Evolutionary conservation across 192 early-diverging fungal genomes (phyloP), one percentile per base, ranked within the genome.

Genomic region (Lobulomyces angularis): DNA sequence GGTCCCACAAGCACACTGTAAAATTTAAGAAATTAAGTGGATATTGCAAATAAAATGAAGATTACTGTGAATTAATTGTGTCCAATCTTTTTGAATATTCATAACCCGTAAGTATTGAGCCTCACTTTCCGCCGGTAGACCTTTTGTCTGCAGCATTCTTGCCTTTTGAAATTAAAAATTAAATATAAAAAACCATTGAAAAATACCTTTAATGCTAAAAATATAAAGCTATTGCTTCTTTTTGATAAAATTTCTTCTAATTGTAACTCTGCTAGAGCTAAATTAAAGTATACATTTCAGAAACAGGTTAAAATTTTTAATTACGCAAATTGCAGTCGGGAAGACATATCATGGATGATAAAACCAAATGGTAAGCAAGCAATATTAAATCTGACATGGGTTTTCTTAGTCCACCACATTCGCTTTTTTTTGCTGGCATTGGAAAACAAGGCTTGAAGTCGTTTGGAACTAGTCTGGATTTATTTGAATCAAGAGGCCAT

Each of bases 1-100:
- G 56, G 47, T 89, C 88, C 83, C 86, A 91, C 34, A 79, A 75
- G 44, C 79, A 82, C 24, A 86, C 69, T n/a, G n/a, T n/a, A n/a
- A n/a, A n/a, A n/a, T n/a, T n/a, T n/a, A n/a, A n/a, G n/a, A n/a
- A n/a, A n/a, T n/a, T n/a, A n/a, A n/a, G n/a, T n/a, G n/a, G n/a
- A n/a, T n/a, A n/a, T n/a, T n/a, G n/a, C n/a, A n/a, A n/a, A n/a
- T n/a, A n/a, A n/a, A n/a, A n/a, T n/a, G n/a, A n/a, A n/a, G n/a
- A n/a, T n/a, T n/a, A n/a, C n/a, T n/a, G 48, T 91, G 85, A 23
- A 68, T 68, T 29, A 91, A 53, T 51, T 84, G 82, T 12, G 70
- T 62, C 86, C 84, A 91, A 11, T 73, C 65, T 9, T 59, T 51
- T 29, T 76, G 72, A 1, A 71, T 55, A 1, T 55, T 53, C 35